Evolutionary conservation across 2,329 filamentous ascomycete species (phyloP).

Genomic region (Aspergillus sp.): DNA sequence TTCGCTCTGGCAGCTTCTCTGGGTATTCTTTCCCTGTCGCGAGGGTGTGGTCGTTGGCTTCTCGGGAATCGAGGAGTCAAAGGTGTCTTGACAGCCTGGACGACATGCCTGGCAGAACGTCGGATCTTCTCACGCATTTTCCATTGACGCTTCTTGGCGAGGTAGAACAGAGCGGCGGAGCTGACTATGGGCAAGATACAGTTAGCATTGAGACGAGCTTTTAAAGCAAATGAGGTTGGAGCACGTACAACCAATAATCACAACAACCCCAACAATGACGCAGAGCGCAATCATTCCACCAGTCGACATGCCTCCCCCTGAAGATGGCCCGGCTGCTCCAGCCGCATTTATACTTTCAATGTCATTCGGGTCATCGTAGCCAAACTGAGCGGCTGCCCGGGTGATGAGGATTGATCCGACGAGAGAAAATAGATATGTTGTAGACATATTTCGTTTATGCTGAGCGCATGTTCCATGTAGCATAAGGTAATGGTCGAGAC

Average conservation of each 20-base stretch:
- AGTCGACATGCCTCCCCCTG: conserved; percentile 17
- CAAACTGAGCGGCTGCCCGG: conserved; percentile 17
- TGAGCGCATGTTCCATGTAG: background rate
- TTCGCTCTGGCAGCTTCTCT: background rate
- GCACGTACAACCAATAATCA: conserved; percentile 26
- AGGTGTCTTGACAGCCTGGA: conserved; percentile 22
- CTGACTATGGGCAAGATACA: conserved; percentile 12
- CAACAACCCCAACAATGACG: conserved; percentile 26
- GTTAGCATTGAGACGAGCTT: conserved; percentile 2
- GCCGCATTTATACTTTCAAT: conserved; percentile 19
- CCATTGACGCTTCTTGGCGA: conserved; percentile 27
- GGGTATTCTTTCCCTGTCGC: background rate
- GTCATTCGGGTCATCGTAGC: conserved; percentile 15
- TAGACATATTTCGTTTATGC: conserved; percentile 11
- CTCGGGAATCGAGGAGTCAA: conserved; percentile 23
- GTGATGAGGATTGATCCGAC: conserved; percentile 13
- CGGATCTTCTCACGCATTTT: conserved; percentile 24
- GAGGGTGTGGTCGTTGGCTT: conserved; percentile 2
- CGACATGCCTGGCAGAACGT: conserved; percentile 22
- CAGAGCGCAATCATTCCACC: conserved; percentile 28
- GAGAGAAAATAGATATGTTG: conserved; percentile 4
- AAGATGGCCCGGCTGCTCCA: conserved; percentile 18
- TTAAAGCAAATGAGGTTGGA: background rate
- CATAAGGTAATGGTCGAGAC: too few species aligned
- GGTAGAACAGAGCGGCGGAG: conserved; percentile 25